Evolutionary conservation across 1,284 basidiomycete genomes (phyloP).

Genomic region (Apiotrichum montevideense): DNA sequence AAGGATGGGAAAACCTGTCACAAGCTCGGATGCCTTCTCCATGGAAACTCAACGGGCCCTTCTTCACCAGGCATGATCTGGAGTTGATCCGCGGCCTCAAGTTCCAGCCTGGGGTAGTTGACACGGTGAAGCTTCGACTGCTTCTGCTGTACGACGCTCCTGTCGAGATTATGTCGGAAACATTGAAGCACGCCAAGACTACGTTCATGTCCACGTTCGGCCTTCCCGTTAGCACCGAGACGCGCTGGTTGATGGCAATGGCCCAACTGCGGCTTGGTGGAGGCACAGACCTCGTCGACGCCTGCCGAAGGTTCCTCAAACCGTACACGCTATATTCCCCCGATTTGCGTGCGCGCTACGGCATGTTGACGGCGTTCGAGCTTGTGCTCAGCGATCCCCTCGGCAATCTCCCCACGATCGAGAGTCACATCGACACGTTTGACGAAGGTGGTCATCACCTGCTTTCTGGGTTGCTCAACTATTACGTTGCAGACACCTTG

Average conservation of each 20-base stretch:
- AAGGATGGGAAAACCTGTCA: constrained; percentile 20
- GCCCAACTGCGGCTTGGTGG: constrained; percentile 12
- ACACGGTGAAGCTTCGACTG: constrained; percentile 19
- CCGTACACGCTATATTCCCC: constrained; percentile 9
- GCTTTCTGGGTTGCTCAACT: constrained; percentile 23
- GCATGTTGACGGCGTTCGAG: constrained; percentile 6
- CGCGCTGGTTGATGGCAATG: constrained; percentile 19
- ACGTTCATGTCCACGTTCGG: constrained; percentile 9
- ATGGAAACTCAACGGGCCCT: constrained; percentile 22
- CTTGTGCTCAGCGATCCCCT: constrained; percentile 1
- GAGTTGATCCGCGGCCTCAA: constrained; percentile 9
- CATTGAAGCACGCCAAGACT: constrained; percentile 1
- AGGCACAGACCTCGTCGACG: not conserved
- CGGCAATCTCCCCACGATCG: constrained; percentile 4
- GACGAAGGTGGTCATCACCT: constrained; percentile 9
- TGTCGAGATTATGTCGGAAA: not conserved
- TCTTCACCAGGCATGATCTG: constrained; percentile 14
- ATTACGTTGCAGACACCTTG: constrained; percentile 13
- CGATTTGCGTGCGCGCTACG: constrained; percentile 6
- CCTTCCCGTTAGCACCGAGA: constrained; percentile 18
- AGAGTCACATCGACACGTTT: constrained; percentile 16
- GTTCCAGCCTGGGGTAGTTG: constrained; percentile 18
- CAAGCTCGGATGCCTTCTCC: constrained; percentile 4
- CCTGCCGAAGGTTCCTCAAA: not conserved
- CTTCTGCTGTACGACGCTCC: constrained; percentile 31